phyloP scores from a whole-genome alignment of 768 basidiomycete genomes.

The Lactarius akahatsu region DNA sequence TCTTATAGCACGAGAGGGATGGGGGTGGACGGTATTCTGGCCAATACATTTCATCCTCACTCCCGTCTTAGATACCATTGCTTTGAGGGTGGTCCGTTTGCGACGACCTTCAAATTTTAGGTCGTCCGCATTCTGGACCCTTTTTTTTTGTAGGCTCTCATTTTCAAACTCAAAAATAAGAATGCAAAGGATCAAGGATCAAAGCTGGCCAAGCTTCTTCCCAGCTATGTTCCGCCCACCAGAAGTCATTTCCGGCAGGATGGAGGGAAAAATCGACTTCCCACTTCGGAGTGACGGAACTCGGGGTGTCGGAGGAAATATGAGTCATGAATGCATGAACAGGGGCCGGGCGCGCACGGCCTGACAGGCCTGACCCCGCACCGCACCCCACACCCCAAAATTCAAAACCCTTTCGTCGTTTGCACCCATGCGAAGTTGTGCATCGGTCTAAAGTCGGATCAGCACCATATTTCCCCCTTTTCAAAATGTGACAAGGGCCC shows the following conservation, averaged over 20 bases:
- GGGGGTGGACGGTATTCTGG: background rate
- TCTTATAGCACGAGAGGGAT: background rate
- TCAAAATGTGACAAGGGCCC: background rate
- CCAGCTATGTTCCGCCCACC: background rate
- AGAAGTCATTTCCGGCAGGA: background rate
- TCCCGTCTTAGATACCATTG: background rate
- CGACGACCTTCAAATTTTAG: background rate
- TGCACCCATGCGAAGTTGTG: background rate
- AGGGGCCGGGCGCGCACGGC: background rate
- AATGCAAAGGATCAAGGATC: background rate
- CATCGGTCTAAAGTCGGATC: background rate
- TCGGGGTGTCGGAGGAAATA: background rate
- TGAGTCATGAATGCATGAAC: too few species aligned
- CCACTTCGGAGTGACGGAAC: background rate
- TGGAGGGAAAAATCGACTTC: background rate
- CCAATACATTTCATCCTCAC: background rate
- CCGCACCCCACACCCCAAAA: background rate
- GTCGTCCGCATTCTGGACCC: background rate
- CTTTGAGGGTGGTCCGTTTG: background rate
- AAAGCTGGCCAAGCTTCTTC: background rate
- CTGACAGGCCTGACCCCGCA: background rate
- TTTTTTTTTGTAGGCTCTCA: background rate
- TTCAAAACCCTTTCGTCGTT: background rate
- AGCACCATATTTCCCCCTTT: background rate
- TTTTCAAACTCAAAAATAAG: constrained; percentile 6